Base-by-base conservation (phyloP, 2,329 filamentous ascomycete species). In the Cercospora brassicicola region DNA sequence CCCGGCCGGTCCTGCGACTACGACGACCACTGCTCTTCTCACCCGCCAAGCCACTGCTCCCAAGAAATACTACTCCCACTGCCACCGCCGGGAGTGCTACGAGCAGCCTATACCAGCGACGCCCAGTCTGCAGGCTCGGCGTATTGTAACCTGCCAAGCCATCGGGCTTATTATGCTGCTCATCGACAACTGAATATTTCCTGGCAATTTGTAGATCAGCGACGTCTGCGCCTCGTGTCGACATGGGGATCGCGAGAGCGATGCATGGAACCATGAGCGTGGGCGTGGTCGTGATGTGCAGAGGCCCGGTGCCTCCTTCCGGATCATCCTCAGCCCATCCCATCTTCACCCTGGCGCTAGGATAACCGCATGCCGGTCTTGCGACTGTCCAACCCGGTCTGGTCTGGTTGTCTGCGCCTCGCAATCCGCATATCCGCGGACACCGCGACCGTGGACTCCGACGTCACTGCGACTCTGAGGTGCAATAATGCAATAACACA, bases 351-450 rank as follows among this genome's bases (percentile, higher is more conserved):
- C 33, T 36, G n/a, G 31, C 31, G 18, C 48, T 30, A 48, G 18
- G 20, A 48, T 11, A 64, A 18, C 48, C 61, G 61, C 31, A 31
- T 63, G 53, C 48, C 61, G 61, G 61, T 31, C 33, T 56, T 64
- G 61, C 61, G 23, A 53, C 20, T 13, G 30, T 64, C 28, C 3
- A 26, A 56, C 51, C 23, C 26, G 53, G 53, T 45, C 39, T 3
- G 39, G 15, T 23, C 18, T 18, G 42, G 3, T 48, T 10, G 42
- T 48, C 42, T 48, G 42, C 42, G 42, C 42, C 5, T 48, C 42
- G 42, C 42, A 9, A 48, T 23, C 42, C n/a, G n/a, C 42, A 48
- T 23, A 10, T 20, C 20, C 42, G n/a, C 42, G 7, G 42, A 18
- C 6, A 10, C 42, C 42, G n/a, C 42, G 8, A 23, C 20, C 42